Conservation (phyloP, 495 filamentous ascomycete genomes). For the Hyaloscypha variabilis region DNA sequence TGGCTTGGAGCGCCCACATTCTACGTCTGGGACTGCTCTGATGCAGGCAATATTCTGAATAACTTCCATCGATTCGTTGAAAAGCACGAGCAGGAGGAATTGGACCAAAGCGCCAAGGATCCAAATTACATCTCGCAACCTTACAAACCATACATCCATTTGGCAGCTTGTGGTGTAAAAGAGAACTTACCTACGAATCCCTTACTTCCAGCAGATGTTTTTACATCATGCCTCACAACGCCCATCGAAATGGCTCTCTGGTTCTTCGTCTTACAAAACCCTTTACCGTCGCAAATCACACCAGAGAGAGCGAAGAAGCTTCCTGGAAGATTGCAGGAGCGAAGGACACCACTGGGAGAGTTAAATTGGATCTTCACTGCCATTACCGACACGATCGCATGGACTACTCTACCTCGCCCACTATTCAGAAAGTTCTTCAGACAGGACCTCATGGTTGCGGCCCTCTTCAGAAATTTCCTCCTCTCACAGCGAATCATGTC, state of each 20-base stretch:
- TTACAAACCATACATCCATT: constrained; percentile 75
- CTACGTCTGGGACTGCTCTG: constrained; percentile 96
- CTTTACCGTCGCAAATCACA: constrained; percentile 72
- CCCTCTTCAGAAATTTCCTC: constrained; percentile 93
- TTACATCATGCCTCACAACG: constrained; percentile 93
- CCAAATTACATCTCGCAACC: constrained; percentile 71
- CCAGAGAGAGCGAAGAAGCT: constrained; percentile 80
- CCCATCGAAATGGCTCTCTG: constrained; percentile 96
- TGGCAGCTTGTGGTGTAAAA: constrained; percentile 85
- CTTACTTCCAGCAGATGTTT: constrained; percentile 89
- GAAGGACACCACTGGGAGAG: constrained; percentile 93
- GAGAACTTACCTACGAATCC: constrained; percentile 98
- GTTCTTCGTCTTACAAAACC: constrained; percentile 93
- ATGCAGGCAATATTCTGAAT: constrained; percentile 90
- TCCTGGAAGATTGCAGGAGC: constrained; percentile 84
- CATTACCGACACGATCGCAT: constrained; percentile 98
- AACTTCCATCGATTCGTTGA: constrained; percentile 94
- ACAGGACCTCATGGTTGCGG: constrained; percentile 99
- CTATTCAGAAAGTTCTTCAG: constrained; percentile 96
- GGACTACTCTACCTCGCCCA: constrained; percentile 87
- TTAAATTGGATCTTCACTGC: constrained; percentile 99
- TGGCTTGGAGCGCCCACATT: constrained; percentile 96
- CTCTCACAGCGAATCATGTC: constrained; percentile 95
- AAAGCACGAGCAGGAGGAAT: constrained; percentile 87
- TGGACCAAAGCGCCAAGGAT: constrained; percentile 70